phyloP scores from a whole-genome alignment of 169 alveolate species.

The Plasmodium ovale region DNA sequence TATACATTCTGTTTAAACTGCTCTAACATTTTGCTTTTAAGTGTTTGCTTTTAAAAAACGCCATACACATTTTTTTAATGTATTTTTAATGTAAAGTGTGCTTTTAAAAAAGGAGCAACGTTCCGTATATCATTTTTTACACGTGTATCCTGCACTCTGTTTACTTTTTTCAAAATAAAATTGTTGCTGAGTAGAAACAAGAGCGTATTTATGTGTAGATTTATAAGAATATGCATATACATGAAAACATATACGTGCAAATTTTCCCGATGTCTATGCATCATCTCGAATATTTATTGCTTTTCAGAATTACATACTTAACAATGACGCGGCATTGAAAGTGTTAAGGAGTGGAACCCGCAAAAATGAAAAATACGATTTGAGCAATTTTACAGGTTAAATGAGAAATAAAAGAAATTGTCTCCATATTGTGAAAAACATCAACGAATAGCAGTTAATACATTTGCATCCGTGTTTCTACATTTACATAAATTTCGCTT shows the following conservation, averaged over 20 bases:
- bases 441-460: no score
- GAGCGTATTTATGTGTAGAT: background rate
- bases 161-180: no score
- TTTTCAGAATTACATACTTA: constrained; percentile 35
- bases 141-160: no score
- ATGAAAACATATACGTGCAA: background rate
- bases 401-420: background rate
- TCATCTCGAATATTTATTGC: background rate
- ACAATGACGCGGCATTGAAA: constrained; percentile 15
- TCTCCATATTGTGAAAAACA: no score
- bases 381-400: constrained; percentile 33
- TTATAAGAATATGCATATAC: background rate
- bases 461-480: no score
- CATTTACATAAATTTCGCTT: background rate
- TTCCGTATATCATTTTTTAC: background rate
- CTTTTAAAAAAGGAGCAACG: background rate
- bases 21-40: no score
- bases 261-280: background rate
- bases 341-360: constrained; percentile 12
- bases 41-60: no score
- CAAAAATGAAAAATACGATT: constrained; percentile 24
- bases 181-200: no score
- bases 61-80: background rate
- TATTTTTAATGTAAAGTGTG: background rate
- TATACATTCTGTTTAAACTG: no score